Percentiles rank a stretch among this genome's conserved stretches.
These are phyloP conservation scores for Plasmopara halstedii DNA, from an alignment of 352 stramenopile species.

Conservation along the genomic window DNA sequence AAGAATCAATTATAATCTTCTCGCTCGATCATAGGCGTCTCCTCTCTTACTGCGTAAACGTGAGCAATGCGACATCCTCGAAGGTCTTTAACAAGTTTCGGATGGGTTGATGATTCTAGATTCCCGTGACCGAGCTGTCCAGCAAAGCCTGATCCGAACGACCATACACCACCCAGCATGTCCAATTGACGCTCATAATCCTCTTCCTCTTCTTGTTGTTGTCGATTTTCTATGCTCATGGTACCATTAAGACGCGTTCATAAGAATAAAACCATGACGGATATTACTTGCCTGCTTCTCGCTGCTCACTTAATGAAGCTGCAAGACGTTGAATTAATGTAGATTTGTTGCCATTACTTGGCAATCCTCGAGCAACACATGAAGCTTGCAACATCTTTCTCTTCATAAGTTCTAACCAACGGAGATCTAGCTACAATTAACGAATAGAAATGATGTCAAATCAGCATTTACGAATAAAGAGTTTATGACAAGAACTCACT, in stretches of 20 bases:
- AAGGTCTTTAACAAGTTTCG: conserved; percentile 63
- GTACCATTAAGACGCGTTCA: background rate
- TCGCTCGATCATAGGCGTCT: too few species aligned
- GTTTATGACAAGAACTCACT: conserved; percentile 16
- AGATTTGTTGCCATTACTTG: conserved; percentile 60
- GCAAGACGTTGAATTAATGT: conserved; percentile 49
- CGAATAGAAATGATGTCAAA: background rate
- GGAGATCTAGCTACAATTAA: conserved; percentile 49
- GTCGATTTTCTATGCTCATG: conserved; percentile 37
- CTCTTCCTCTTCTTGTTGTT: conserved; percentile 48
- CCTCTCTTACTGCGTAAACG: conserved; percentile 55
- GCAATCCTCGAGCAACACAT: conserved; percentile 56
- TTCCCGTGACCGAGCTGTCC: conserved; percentile 72
- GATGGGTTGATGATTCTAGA: conserved; percentile 42
- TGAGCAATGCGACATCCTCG: conserved; percentile 56
- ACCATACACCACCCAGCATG: conserved; percentile 78
- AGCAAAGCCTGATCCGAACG: conserved; percentile 62
- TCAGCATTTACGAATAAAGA: background rate
- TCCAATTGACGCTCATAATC: conserved; percentile 68
- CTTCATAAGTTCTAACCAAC: conserved; percentile 78
- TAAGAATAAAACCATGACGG: background rate
- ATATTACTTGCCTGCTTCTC: conserved; percentile 33
- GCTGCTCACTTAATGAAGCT: conserved; percentile 53
- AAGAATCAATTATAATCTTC: background rate
- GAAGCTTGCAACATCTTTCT: conserved; percentile 75